Evolutionary conservation across 805 yeast genomes (phyloP).

Genomic region (Hanseniaspora mollemarum): DNA sequence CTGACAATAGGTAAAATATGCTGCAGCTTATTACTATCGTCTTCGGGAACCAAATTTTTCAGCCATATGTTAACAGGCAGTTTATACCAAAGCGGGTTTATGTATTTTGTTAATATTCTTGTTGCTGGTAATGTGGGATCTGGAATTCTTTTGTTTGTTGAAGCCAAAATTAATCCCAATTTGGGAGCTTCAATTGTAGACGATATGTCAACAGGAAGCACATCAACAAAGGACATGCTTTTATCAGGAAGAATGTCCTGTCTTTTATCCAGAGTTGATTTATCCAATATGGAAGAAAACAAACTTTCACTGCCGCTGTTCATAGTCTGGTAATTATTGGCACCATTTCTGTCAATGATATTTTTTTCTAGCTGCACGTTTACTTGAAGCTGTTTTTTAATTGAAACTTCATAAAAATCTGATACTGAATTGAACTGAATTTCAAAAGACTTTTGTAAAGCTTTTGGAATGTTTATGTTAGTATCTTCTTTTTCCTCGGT

Average conservation of each 20-base stretch:
- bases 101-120: conserved; percentile 42
- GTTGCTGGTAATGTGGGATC: conserved; percentile 42
- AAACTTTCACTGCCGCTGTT: conserved; percentile 47
- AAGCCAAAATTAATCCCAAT: conserved; percentile 39
- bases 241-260: conserved; percentile 57
- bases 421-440: conserved; percentile 54
- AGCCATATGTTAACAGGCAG: conserved; percentile 60
- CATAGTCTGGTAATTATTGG: background rate
- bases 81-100: conserved; percentile 55
- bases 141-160: conserved; percentile 33
- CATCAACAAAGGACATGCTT: conserved; percentile 48
- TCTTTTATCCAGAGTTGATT: conserved; percentile 66
- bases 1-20: conserved; percentile 56
- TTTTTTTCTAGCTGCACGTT: conserved; percentile 33
- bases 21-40: conserved; percentile 27
- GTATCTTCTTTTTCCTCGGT: conserved; percentile 18
- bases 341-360: background rate
- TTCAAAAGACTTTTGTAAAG: conserved; percentile 35
- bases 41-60: conserved; percentile 36
- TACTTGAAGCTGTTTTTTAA: conserved; percentile 56
- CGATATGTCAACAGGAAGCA: conserved; percentile 44
- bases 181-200: conserved; percentile 32
- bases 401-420: conserved; percentile 37
- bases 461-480: conserved; percentile 20
- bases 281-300: conserved; percentile 60